Percentiles rank a stretch among this genome's conserved stretches.
Conservation (phyloP, 768 basidiomycete species). For the Trichaptum fuscoviolaceum region DNA sequence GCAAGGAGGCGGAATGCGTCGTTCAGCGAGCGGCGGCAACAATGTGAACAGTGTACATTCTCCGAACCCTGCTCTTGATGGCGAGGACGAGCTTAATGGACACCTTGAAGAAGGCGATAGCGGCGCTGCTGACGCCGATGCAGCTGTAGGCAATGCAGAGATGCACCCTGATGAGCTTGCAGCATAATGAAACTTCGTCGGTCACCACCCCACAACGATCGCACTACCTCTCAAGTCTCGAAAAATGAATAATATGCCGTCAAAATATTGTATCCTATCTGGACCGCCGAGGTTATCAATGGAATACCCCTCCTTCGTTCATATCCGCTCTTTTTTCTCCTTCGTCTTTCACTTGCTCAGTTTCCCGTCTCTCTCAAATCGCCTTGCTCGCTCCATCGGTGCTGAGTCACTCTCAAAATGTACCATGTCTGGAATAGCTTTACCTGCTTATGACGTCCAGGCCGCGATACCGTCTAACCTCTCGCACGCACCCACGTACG, state of each 20-base stretch:
- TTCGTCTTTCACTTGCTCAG: constrained; percentile 20
- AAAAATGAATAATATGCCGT: neutral
- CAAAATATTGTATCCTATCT: constrained; percentile 11
- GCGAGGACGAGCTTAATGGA: constrained; percentile 17
- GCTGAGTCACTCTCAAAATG: neutral
- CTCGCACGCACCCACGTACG: neutral
- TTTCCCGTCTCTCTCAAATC: constrained; percentile 10
- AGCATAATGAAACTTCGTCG: constrained; percentile 15
- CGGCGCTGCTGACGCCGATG: constrained; percentile 13
- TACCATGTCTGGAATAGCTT: neutral
- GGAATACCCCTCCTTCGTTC: constrained; percentile 14
- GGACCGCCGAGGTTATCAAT: constrained; percentile 28
- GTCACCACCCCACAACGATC: constrained; percentile 11
- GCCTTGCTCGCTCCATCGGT: constrained; percentile 10
- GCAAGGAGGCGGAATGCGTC: constrained; percentile 56
- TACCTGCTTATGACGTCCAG: neutral
- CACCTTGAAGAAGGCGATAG: constrained; percentile 14
- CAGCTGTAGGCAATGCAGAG: constrained; percentile 13
- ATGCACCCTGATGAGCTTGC: constrained; percentile 11
- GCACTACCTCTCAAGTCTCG: constrained; percentile 6
- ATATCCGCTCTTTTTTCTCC: constrained; percentile 22
- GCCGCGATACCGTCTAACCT: neutral
- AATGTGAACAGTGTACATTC: neutral
- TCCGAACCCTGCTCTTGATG: constrained; percentile 20
- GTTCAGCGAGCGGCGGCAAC: constrained; percentile 9